A percentile compares a stretch with the other conserved stretches of the same genome.
These are phyloP conservation scores for Metschnikowia anglica DNA, from an alignment of 805 yeast genomes.

Conservation along the genomic window DNA sequence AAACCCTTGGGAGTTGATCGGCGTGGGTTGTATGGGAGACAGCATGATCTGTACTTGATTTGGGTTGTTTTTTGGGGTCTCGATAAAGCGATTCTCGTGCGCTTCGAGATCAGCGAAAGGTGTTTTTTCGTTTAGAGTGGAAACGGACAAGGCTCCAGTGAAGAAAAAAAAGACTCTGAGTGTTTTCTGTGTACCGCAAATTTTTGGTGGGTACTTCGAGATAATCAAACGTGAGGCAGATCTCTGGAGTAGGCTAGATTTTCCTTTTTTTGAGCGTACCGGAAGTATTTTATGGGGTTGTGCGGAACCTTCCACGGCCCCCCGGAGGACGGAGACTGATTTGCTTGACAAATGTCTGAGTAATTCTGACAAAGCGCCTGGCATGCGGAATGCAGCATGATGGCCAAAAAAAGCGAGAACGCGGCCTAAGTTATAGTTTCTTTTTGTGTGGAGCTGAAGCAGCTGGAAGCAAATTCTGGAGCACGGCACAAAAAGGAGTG, in stretches of 20 bases:
- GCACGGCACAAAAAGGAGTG: no score
- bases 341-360: slow-evolving; percentile 8
- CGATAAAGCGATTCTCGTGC: no score
- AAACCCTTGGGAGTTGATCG: slow-evolving; percentile 10
- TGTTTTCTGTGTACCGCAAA: no score
- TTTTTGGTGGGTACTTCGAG: neutral
- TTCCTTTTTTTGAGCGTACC: neutral
- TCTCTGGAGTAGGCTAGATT: no score
- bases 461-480: no score
- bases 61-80: neutral
- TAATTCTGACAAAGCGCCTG: slow-evolving; percentile 7
- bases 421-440: no score
- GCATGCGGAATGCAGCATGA: neutral
- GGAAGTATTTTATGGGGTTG: slow-evolving; percentile 5
- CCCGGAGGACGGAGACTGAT: neutral
- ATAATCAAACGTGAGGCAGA: neutral
- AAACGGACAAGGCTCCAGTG: no score
- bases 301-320: slow-evolving; percentile 1
- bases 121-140: no score
- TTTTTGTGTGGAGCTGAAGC: no score
- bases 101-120: no score
- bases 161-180: no score
- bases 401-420: neutral
- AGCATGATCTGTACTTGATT: neutral
- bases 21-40: slow-evolving; percentile 14